Base-by-base conservation (phyloP, 257 asterid genomes). In the Ilex aquifolium region DNA sequence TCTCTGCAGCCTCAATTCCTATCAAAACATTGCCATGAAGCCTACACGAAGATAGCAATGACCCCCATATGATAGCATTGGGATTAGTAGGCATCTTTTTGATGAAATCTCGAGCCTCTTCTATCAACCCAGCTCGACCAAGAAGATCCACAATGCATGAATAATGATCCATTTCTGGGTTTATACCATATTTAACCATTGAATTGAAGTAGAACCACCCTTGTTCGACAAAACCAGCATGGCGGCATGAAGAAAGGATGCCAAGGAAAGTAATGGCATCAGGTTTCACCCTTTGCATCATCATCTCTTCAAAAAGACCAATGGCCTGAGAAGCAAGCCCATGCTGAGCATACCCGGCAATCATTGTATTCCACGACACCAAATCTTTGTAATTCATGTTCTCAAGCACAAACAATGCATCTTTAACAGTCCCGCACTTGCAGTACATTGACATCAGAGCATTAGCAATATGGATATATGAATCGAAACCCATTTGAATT, bases 121-220 rank as follows among this genome's bases (percentile, higher is more conserved):
- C 62, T 67, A 88, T 68, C 74, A 86, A 75, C 7, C 98, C 98
- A 13, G 97, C 98, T 39, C 96, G 95, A 8, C 98, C 95, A 50
- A 76, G 78, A 36, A 91, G 62, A 64, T 77, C 79, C 14, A 74
- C 73, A 14, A 74, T 62, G 65, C 79, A 77, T 1, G 79, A 74
- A 58, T 74, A 77, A 52, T 74, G 77, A 64, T 74, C 73, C 17
- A 74, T 50, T 46, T 39, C 72, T 7, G 77, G 79, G 13, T 64
- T 51, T 14, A 73, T 51, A 44, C 64, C 64, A 51, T 58, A 58
- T 29, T 16, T 27, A 6, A 13, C 64, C 79, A 74, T 74, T 5
- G 52, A 32, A 3, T 59, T 10, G 64, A 77, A 74, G 61, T 52
- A 64, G 27, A 36, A 46, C 61, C 61, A 44, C 30, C 77, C 79